Base-by-base conservation (phyloP, 306 rosid species). In the Carpinus fangiana region DNA sequence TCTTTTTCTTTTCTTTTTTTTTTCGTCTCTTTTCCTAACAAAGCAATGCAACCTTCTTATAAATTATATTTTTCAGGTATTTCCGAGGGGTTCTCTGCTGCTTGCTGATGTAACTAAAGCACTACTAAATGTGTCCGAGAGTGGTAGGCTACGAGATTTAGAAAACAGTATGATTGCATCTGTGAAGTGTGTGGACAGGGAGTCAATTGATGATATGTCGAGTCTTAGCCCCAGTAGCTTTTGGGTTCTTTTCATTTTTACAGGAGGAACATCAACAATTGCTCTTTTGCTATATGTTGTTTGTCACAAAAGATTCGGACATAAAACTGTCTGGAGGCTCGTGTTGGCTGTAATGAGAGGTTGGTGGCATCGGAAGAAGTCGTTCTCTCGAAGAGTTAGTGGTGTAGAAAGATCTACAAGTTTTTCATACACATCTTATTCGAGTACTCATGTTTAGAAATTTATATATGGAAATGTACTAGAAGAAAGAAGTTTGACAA, bases 211-310 rank as follows among this genome's bases (percentile, higher is more conserved):
- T 26, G 77, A 59, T 18, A 69, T 65, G 76, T 34, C 66, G 21
- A 83, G 91, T 59, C 82, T 90, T 3, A 73, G 92, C 62, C 82
- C 82, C 46, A 80, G 28, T 62, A 83, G 87, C 60, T 86, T 83
- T 75, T 73, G 75, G 77, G 79, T 79, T 1, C 74, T 90, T 0
- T 82, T 90, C 65, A 43, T 57, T 7, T 31, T 88, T 17, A 82
- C 90, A 12, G 80, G 70, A 50, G 82, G 84, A 54, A 87, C 87
- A 28, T 88, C 90, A 21, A 86, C 89, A 64, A 47, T 76, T 36
- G 76, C 86, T 28, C 84, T 90, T 34, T 45, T 84, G 45, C 26
- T 79, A 16, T 90, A 81, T 46, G n/a, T 79, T 26, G 18, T 73
- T 46, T 16, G 17, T 10, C 18, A 72, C 73, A n/a, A 34, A 12